Evolutionary conservation across 129 eudicot genomes (phyloP), one percentile per base, ranked within the genome.

Genomic region (Flaveria bidentis): DNA sequence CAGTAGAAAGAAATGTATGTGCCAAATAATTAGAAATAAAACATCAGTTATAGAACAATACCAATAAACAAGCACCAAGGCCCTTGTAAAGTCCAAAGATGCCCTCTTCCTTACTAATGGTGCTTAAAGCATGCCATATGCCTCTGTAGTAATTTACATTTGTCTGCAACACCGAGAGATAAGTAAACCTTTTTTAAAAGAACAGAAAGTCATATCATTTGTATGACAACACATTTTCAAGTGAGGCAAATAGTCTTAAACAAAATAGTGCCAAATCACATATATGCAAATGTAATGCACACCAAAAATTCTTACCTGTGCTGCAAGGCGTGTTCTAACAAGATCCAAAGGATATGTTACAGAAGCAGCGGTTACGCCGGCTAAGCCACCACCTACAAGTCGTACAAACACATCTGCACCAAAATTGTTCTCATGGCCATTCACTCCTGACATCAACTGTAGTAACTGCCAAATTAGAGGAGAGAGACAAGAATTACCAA

Each of bases 281-380:
- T 17, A 49, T 74, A 49, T 30, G 51, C 45, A 39, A 36, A 65
- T 9, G 78, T 67, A 44, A 51, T 16, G 39, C 20, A 53, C 28
- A 66, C n/a, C 17, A 33, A 4, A 2, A 9, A 9, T 64, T 67
- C 47, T 64, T 53, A 88, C 98, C 92, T 93, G 98, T 26, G 97
- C 97, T 58, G 97, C 82, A 77, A 93, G 91, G 41, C 98, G 91
- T 26, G 98, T 93, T 85, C 98, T 87, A 63, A 93, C 91, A 67
- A 93, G 92, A 82, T 90, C 98, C 80, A 90, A 82, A 28, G 97
- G 98, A 75, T 93, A 93, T 2, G 97, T 90, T 51, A 64, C 88
- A 71, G 98, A 84, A 60, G 97, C 96, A 25, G 98, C 97, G 67
- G 97, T 93, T 68, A 93, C 70, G 74, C 98, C 98, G 76, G 98